Percentiles rank a stretch among this genome's conserved stretches.
phyloP scores from a whole-genome alignment of 73 alveolate species.

The Diophrys appendiculata region DNA sequence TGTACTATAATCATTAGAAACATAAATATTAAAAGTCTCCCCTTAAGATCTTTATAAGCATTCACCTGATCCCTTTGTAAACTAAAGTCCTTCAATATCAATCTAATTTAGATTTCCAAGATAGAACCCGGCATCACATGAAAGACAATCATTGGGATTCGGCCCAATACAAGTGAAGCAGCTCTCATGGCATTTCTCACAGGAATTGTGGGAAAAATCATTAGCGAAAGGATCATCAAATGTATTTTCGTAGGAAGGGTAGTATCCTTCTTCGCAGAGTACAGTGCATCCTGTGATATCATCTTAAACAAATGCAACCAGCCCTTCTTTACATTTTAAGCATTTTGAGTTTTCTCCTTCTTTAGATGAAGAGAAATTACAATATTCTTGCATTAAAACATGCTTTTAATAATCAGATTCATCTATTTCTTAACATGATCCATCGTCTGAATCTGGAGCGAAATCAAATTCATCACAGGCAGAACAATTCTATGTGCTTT shows the following conservation, averaged over 20 bases:
- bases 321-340: too few species aligned
- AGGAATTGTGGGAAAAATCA: not conserved
- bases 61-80: not conserved
- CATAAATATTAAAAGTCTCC: not conserved
- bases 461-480: too few species aligned
- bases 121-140: not conserved
- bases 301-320: too few species aligned
- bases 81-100: not conserved
- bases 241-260: not conserved
- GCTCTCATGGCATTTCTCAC: not conserved
- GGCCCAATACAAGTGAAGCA: not conserved
- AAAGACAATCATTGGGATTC: not conserved
- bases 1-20: not conserved
- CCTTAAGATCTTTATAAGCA: not conserved
- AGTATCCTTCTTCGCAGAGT: not conserved
- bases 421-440: too few species aligned
- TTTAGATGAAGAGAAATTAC: too few species aligned
- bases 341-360: too few species aligned
- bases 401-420: too few species aligned
- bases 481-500: too few species aligned
- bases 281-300: not conserved
- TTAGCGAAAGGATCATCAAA: not conserved
- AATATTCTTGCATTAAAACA: too few species aligned
- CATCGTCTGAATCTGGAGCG: too few species aligned
- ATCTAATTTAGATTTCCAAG: not conserved